Evolutionary conservation across 345 rosid species (phyloP).

Genomic region (Rhizophora apiculata): DNA sequence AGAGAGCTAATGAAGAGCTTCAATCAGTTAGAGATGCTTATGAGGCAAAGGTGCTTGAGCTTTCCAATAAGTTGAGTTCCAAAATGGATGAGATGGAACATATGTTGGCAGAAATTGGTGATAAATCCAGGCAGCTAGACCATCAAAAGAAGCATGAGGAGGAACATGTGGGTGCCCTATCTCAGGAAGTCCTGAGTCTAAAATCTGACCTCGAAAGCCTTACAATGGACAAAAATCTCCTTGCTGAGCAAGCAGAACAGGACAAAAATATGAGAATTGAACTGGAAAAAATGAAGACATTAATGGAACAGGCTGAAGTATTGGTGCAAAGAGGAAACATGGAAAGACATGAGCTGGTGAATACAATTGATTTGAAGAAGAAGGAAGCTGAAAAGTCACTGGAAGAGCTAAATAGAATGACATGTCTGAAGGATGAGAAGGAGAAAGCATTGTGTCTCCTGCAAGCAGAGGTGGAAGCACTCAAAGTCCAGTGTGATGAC

Average conservation of each 20-base stretch:
- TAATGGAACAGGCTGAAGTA: conserved; percentile 39
- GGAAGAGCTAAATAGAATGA: conserved; percentile 43
- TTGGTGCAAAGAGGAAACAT: conserved; percentile 38
- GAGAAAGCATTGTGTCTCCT: conserved; percentile 35
- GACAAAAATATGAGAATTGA: conserved; percentile 40
- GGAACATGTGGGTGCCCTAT: conserved; percentile 31
- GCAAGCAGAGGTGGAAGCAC: conserved; percentile 47
- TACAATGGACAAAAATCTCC: conserved; percentile 23
- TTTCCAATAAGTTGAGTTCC: conserved; percentile 40
- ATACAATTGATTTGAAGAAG: conserved; percentile 37
- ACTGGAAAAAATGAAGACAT: conserved; percentile 39
- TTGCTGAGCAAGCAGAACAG: conserved; percentile 34
- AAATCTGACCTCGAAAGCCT: conserved; percentile 46
- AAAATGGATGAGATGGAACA: conserved; percentile 46
- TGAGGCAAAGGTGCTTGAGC: conserved; percentile 44
- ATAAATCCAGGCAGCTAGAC: conserved; percentile 50
- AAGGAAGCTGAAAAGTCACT: conserved; percentile 42
- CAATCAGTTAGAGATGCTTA: conserved; percentile 40
- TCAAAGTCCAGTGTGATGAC: conserved; percentile 41
- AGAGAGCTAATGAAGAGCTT: conserved; percentile 52
- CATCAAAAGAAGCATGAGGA: conserved; percentile 48
- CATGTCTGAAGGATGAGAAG: conserved; percentile 43
- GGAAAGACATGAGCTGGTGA: conserved; percentile 44
- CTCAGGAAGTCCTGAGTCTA: conserved; percentile 38
- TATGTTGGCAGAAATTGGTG: conserved; percentile 44